A percentile compares a stretch with the other conserved stretches of the same genome.
These are phyloP conservation scores for Mucuna pruriens DNA, from an alignment of 306 rosid genomes.

Conservation along the genomic window DNA sequence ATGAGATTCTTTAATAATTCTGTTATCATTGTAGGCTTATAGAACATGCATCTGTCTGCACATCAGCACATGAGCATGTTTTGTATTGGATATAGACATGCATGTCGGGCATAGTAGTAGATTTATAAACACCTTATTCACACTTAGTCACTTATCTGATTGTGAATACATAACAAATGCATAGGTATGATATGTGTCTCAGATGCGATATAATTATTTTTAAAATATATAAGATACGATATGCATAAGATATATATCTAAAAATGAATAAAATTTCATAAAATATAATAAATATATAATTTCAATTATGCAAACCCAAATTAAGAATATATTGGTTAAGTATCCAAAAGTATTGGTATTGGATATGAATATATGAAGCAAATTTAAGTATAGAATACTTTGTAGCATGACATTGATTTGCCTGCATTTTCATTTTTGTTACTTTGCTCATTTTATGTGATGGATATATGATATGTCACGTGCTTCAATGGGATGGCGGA, in stretches of 20 bases:
- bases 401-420: too few relatives aligned
- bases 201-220: too few relatives aligned
- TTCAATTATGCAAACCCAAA: too few relatives aligned
- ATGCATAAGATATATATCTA: too few relatives aligned
- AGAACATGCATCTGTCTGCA: neutral
- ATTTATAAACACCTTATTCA: neutral
- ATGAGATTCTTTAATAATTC: constrained; percentile 11
- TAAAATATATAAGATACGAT: too few relatives aligned
- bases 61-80: neutral
- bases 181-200: too few relatives aligned
- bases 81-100: neutral
- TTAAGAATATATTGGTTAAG: too few relatives aligned
- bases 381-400: too few relatives aligned
- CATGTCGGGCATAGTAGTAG: constrained; percentile 7
- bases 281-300: too few relatives aligned
- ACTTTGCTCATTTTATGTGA: neutral
- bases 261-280: too few relatives aligned
- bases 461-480: neutral
- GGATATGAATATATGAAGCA: too few relatives aligned
- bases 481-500: neutral
- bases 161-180: neutral
- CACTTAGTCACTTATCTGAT: neutral
- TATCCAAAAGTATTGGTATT: too few relatives aligned
- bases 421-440: constrained; percentile 1
- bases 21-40: neutral